These are phyloP conservation scores for Verbena officinalis DNA, from an alignment of 257 asterid species.

Conservation along the genomic window DNA sequence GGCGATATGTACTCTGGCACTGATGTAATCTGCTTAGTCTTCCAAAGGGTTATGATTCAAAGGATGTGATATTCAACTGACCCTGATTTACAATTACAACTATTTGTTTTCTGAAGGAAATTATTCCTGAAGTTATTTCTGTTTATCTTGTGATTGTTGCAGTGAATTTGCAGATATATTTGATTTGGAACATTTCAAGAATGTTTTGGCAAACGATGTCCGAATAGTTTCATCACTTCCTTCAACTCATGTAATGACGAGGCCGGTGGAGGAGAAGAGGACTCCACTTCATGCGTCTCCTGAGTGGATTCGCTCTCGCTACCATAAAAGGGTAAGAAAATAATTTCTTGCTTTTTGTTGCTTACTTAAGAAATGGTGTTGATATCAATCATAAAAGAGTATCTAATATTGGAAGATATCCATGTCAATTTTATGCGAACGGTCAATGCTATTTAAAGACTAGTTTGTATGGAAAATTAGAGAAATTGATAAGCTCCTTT, in stretches of 20 bases:
- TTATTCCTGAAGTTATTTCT: conserved; percentile 13
- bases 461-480: background rate
- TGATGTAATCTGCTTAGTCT: too few species aligned
- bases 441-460: background rate
- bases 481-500: background rate
- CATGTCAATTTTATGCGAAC: background rate
- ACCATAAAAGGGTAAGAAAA: conserved; percentile 51
- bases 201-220: conserved; percentile 73
- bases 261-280: conserved; percentile 82
- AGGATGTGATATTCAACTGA: background rate
- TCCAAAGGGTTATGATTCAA: too few species aligned
- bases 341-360: background rate
- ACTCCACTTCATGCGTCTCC: conserved; percentile 77
- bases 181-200: conserved; percentile 91
- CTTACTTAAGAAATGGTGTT: background rate
- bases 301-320: conserved; percentile 82
- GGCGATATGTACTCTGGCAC: too few species aligned
- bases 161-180: conserved; percentile 95
- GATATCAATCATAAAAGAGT: background rate
- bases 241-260: conserved; percentile 84
- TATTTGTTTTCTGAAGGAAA: conserved; percentile 14
- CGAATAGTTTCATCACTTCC: conserved; percentile 88
- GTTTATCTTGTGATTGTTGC: conserved; percentile 43
- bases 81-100: too few species aligned
- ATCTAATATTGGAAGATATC: background rate